A percentile compares a stretch with the other conserved stretches of the same genome.
phyloP scores from a whole-genome alignment of 306 rosid species.

The Mimosa pudica region DNA sequence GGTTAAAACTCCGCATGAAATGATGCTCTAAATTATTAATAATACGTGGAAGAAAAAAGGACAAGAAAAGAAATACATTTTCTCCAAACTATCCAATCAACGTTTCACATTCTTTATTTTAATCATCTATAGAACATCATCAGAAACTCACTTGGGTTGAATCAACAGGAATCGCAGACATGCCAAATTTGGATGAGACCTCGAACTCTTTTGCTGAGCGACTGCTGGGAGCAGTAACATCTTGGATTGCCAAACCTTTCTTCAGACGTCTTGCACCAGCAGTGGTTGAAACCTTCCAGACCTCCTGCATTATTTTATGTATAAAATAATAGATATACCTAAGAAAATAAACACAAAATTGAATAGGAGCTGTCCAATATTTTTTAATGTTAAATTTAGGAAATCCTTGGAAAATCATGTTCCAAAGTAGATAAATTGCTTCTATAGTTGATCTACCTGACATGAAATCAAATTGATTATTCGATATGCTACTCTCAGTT shows the following conservation, averaged over 20 bases:
- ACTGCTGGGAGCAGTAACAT: conserved; percentile 20
- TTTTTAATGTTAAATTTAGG: background rate
- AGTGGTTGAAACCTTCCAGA: conserved; percentile 95
- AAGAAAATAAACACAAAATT: background rate
- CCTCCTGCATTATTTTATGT: conserved; percentile 61
- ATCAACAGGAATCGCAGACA: conserved; percentile 46
- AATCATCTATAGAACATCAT: conserved; percentile 32
- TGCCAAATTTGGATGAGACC: conserved; percentile 53
- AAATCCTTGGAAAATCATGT: background rate
- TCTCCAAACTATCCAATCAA: conserved; percentile 24
- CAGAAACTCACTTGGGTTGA: conserved; percentile 58
- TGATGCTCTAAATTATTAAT: conserved; percentile 16
- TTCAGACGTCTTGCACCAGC: conserved; percentile 86
- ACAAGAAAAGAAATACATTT: background rate
- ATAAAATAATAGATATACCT: background rate
- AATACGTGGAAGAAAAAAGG: conserved; percentile 1
- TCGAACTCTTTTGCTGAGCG: conserved; percentile 56
- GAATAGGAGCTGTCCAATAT: background rate
- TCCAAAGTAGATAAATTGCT: background rate
- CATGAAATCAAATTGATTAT: too few relatives aligned
- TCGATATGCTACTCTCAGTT: too few relatives aligned
- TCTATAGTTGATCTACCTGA: too few relatives aligned
- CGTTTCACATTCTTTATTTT: conserved; percentile 25
- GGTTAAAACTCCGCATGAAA: conserved; percentile 31
- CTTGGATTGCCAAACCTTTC: conserved; percentile 63